phyloP scores from a whole-genome alignment of 78 protist species.

The Dictyostelium capitatum region DNA sequence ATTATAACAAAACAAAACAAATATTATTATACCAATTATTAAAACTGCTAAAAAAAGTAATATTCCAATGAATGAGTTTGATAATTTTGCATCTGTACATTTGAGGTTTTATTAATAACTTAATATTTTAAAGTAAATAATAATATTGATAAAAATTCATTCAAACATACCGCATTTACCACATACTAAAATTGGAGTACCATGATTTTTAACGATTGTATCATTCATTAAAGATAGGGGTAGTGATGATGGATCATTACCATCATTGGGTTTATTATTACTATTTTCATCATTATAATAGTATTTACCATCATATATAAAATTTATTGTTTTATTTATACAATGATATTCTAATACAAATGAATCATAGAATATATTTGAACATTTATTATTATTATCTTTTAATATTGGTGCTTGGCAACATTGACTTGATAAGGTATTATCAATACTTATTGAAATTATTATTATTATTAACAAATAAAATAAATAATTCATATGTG shows the following conservation, averaged over 20 bases:
- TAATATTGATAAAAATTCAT: neutral
- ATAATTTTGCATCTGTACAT: constrained; percentile 21
- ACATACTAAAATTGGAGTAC: neutral
- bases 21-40: neutral
- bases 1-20: neutral
- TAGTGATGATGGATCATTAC: neutral
- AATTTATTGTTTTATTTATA: neutral
- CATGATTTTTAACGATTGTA: neutral
- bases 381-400: neutral
- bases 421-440: neutral
- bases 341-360: constrained; percentile 1
- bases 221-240: neutral
- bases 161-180: neutral
- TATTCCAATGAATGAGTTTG: constrained; percentile 5
- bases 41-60: neutral
- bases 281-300: neutral
- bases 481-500: neutral
- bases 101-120: too few species aligned
- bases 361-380: neutral
- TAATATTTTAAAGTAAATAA: neutral
- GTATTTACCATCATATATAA: neutral
- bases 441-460: neutral
- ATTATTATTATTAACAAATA: neutral
- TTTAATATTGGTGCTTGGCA: neutral
- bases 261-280: neutral